Base-by-base conservation (phyloP, 305 asterid species). In the Solanum hybrid region DNA sequence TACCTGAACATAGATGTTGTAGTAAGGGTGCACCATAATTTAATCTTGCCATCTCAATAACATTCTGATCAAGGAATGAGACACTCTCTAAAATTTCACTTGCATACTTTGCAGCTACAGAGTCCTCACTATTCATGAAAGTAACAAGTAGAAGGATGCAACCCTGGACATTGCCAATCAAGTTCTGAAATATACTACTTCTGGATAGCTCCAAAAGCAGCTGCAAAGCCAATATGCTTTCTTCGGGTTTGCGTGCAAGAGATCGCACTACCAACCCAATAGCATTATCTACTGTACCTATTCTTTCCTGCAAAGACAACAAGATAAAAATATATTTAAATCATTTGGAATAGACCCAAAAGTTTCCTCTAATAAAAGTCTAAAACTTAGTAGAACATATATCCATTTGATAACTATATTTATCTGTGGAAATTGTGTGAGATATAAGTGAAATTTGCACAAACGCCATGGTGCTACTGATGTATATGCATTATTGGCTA, bases 141-240 rank as follows among this genome's bases (percentile, higher is more conserved):
- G 94, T 90, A 80, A 91, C 94, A 29, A 92, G 94, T 71, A 94
- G 92, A 90, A 93, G 94, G 85, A 94, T 92, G 91, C 94, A 90
- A 6, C 95, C 95, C 87, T 93, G 95, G 34, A 86, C 93, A 24
- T 88, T 79, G 88, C 93, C 95, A 56, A 92, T 93, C 72, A 89
- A 85, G 80, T 91, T 86, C 88, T 91, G 75, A 27, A 90, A 91
- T 82, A 60, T 7, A 7, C 17, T 64, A 89, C 89, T 93, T 88
- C 88, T 90, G 3, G 94, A 94, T 46, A 94, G 90, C 66, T 94
- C 94, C 86, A 91, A 85, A n/a, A 94, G 93, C 92, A 94, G 84
- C 79, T 90, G 90, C 92, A 94, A 84, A 8, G 93, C 94, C 90
- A 90, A 34, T 87, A 60, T 88, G 80, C 95, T 92, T 89, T 94